Base-by-base conservation (phyloP, 495 filamentous ascomycete species). In the Neurospora terricola region DNA sequence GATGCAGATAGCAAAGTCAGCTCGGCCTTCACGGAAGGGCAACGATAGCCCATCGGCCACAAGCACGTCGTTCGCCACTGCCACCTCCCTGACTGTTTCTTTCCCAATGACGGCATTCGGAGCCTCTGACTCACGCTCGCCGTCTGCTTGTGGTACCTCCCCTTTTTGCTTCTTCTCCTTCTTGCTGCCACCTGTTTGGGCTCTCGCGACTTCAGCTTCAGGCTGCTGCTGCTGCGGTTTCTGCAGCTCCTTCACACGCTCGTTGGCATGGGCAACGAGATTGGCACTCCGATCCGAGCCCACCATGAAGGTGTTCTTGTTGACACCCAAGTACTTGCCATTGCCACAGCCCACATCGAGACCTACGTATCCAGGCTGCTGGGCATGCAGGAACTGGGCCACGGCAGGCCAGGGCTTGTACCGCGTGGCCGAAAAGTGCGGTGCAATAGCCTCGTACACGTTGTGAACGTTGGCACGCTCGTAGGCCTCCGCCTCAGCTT, bases 371-470 rank as follows among this genome's bases (percentile, higher is more conserved):
- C 94, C 95, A 36, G 88, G 84, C 6, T 85, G 80, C 38, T 92
- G 84, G n/a, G 84, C 82, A 48, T 82, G 82, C 48, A 99, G 88
- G 80, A 98, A 99, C 54, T 82, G 81, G 76, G 94, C 90, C 69
- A 98, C 92, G 77, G 96, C 91, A 27, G 96, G 96, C 96, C 96
- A 99, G 73, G 96, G 94, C 90, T 98, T 98, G 87, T 97, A 94
- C 70, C 96, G 89, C 27, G 96, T 99, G 12, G 93, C 89, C 16
- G 95, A 97, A 83, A 99, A 99, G 83, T 98, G 96, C 16, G 89
- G 85, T 16, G 96, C 96, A 78, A 99, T 99, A 75, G 94, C 88
- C 79, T 97, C 92, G 83, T 99, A 99, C 72, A 99, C 92, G 74
- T 88, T 84, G 82, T 99, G 96, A 71, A 99, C 96, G 82, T 97